These are phyloP conservation scores for Tylopilus felleus DNA, from an alignment of 768 basidiomycete species.

Conservation along the genomic window DNA sequence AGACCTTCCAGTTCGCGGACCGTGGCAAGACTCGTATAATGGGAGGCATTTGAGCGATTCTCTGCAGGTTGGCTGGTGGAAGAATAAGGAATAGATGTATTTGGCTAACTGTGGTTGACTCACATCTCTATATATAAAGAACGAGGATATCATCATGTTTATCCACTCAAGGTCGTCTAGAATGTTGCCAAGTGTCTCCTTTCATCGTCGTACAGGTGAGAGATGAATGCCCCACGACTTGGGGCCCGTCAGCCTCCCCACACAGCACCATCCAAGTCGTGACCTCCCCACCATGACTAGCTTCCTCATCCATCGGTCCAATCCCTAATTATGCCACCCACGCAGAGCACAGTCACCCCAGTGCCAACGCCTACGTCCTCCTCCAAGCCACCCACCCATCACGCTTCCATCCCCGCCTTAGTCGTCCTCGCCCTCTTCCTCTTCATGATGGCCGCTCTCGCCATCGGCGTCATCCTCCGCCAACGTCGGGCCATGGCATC, in stretches of 20 bases:
- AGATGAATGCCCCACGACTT: too few relatives aligned
- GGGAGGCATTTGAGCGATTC: neutral
- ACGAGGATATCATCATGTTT: too few relatives aligned
- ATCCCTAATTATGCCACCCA: conserved; percentile 16
- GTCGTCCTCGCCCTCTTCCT: conserved; percentile 18
- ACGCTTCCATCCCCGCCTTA: conserved; percentile 17
- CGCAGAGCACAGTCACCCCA: conserved; percentile 3
- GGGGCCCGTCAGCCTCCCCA: conserved; percentile 17
- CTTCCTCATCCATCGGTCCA: neutral
- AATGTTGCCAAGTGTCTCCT: too few relatives aligned
- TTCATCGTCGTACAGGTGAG: conserved; percentile 27
- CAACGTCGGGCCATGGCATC: conserved; percentile 11
- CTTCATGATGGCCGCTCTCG: conserved; percentile 18
- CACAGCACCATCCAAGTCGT: neutral
- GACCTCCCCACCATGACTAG: neutral
- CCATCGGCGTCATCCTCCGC: conserved; percentile 18
- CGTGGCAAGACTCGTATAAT: neutral
- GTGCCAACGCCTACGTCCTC: neutral
- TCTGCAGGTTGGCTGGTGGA: neutral
- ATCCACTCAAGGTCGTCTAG: too few relatives aligned
- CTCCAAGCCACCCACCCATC: conserved; percentile 1
- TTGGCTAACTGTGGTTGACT: too few relatives aligned
- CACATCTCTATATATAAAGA: too few relatives aligned
- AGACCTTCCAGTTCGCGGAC: neutral
- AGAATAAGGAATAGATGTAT: neutral